These are phyloP conservation scores for Pseudocercospora macadamiae DNA, from an alignment of 2,329 filamentous ascomycete species.

Conservation along the genomic window DNA sequence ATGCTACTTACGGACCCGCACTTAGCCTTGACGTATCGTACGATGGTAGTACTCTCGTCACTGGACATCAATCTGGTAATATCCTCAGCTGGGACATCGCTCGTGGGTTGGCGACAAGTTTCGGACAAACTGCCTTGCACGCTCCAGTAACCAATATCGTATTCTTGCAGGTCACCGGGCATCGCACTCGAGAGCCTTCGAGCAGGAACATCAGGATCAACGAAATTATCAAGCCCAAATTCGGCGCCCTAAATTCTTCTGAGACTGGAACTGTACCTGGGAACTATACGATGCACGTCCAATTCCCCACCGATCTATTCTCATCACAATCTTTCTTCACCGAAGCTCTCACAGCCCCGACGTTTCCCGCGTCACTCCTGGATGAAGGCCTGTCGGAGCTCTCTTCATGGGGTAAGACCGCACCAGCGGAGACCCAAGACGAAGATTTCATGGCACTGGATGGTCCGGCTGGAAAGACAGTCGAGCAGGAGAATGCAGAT, in stretches of 20 bases:
- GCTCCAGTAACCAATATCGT: conserved; percentile 79
- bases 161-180: conserved; percentile 67
- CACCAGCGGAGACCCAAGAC: conserved; percentile 7
- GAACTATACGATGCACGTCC: conserved; percentile 67
- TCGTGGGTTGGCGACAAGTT: conserved; percentile 66
- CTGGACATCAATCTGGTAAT: conserved; percentile 79
- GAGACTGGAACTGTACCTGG: conserved; percentile 48
- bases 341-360: conserved; percentile 46
- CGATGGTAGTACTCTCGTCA: conserved; percentile 77
- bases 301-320: conserved; percentile 53
- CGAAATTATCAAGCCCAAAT: conserved; percentile 76
- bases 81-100: conserved; percentile 80
- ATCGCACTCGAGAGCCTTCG: conserved; percentile 35
- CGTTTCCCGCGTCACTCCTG: conserved; percentile 43
- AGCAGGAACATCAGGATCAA: conserved; percentile 29
- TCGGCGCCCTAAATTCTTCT: conserved; percentile 54
- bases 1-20: conserved; percentile 63
- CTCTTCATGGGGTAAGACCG: conserved; percentile 40
- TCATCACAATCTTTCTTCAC: conserved; percentile 39
- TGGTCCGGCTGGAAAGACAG: conserved; percentile 15
- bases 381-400: conserved; percentile 41
- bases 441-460: conserved; percentile 46
- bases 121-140: conserved; percentile 67
- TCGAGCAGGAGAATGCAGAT: conserved; percentile 35
- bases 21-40: conserved; percentile 75